Conservation (phyloP, 129 eudicot genomes). For the Chrysanthemum seticuspe region DNA sequence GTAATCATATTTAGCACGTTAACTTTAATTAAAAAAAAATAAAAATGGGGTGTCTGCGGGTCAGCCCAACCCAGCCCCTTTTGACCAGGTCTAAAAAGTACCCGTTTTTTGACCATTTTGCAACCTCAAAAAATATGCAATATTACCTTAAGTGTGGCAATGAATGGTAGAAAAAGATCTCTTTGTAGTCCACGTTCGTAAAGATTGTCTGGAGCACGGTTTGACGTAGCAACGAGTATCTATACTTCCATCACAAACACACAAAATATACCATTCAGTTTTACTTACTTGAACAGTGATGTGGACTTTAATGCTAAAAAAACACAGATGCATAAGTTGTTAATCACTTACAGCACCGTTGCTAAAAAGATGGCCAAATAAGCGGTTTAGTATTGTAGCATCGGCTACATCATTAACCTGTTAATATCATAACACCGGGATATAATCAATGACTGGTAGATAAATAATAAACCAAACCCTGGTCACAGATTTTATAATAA, state of each 20-base stretch:
- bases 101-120: background rate
- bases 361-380: constrained; percentile 73
- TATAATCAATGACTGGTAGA: background rate
- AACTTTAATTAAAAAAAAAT: too few relatives aligned
- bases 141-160: constrained; percentile 80
- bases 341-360: constrained; percentile 74
- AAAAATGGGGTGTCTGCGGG: background rate
- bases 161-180: constrained; percentile 94
- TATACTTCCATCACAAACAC: constrained; percentile 40
- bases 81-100: background rate
- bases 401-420: constrained; percentile 98
- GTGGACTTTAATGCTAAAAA: background rate
- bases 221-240: constrained; percentile 97
- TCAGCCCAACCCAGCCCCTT: background rate
- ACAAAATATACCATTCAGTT: background rate
- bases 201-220: constrained; percentile 94
- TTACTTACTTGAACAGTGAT: constrained; percentile 7
- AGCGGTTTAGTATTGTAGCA: constrained; percentile 82
- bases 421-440: constrained; percentile 1
- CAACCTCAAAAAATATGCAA: background rate
- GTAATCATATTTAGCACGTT: background rate
- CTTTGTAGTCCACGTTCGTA: constrained; percentile 95
- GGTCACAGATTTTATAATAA: background rate
- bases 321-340: background rate
- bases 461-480: constrained; percentile 3